A percentile compares a stretch with the other conserved stretches of the same genome.
Evolutionary conservation across 2,329 filamentous ascomycete genomes (phyloP).

Genomic region (Aspergillus calidoustus): DNA sequence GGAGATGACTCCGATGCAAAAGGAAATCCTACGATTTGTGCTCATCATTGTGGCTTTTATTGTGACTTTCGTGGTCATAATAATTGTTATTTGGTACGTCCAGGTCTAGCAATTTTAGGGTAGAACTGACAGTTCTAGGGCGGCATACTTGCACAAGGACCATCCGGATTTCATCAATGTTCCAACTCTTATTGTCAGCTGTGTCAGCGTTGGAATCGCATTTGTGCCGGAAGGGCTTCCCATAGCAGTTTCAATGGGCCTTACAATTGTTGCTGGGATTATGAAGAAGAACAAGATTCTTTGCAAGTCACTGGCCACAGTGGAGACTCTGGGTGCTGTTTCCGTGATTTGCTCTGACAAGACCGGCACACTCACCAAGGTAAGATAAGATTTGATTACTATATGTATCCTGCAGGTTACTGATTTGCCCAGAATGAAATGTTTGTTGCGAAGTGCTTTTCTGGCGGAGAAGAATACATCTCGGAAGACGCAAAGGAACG

Average conservation of each 20-base stretch:
- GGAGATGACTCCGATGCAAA: conserved; percentile 71
- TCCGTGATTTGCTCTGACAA: conserved; percentile 78
- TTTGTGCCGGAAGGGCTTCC: conserved; percentile 78
- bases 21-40: conserved; percentile 75
- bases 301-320: conserved; percentile 79
- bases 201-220: conserved; percentile 73
- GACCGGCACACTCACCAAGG: conserved; percentile 58
- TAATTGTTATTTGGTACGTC: conserved; percentile 67
- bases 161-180: conserved; percentile 75
- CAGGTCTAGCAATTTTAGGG: not conserved
- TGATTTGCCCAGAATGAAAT: conserved; percentile 63
- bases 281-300: conserved; percentile 78
- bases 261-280: conserved; percentile 76
- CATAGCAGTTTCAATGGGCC: conserved; percentile 69
- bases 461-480: conserved; percentile 59
- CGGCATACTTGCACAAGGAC: conserved; percentile 67
- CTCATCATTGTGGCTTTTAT: conserved; percentile 70
- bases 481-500: conserved; percentile 58
- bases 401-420: not conserved
- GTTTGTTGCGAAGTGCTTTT: conserved; percentile 70
- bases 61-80: conserved; percentile 57
- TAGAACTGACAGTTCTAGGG: conserved; percentile 51
- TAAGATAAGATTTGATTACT: not conserved
- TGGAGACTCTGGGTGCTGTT: conserved; percentile 74
- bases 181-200: conserved; percentile 71